Percentiles rank a stretch among this genome's conserved stretches.
Conservation (phyloP, 805 yeast genomes). For the Barnettozyma sucrosica region DNA sequence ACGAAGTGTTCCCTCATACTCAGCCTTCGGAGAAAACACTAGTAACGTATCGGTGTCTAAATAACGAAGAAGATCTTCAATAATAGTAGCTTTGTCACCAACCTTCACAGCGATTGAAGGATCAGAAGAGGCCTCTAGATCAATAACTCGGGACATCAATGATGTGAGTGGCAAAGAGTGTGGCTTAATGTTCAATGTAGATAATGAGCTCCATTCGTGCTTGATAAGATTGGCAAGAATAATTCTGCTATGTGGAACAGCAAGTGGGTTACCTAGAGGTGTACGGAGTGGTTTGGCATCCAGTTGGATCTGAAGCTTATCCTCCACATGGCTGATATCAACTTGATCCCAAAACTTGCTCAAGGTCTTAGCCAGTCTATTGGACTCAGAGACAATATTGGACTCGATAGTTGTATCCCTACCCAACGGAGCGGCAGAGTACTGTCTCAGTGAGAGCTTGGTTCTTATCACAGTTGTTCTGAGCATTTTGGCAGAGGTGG, state of each 20-base stretch:
- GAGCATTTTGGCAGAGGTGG: slow-evolving; percentile 1
- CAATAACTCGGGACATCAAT: slow-evolving; percentile 80
- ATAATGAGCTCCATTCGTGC: slow-evolving; percentile 82
- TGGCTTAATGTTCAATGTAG: slow-evolving; percentile 63
- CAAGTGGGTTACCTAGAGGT: slow-evolving; percentile 68
- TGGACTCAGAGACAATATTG: slow-evolving; percentile 55
- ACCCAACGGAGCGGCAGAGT: slow-evolving; percentile 14
- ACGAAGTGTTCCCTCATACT: slow-evolving; percentile 80
- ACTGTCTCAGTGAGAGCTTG: slow-evolving; percentile 1
- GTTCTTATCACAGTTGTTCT: slow-evolving; percentile 7
- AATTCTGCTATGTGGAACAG: slow-evolving; percentile 53
- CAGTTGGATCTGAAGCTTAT: slow-evolving; percentile 48
- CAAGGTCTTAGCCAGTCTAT: slow-evolving; percentile 61
- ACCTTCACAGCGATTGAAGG: slow-evolving; percentile 52
- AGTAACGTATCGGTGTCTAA: slow-evolving; percentile 92
- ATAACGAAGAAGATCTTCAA: slow-evolving; percentile 63
- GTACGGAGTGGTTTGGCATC: slow-evolving; percentile 78
- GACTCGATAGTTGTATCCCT: slow-evolving; percentile 40
- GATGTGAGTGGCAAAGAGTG: slow-evolving; percentile 85
- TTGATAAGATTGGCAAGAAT: slow-evolving; percentile 68
- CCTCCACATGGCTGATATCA: slow-evolving; percentile 28
- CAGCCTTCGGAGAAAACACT: slow-evolving; percentile 73
- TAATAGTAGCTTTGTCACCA: slow-evolving; percentile 52
- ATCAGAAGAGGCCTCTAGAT: slow-evolving; percentile 43
- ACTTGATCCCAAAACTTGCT: slow-evolving; percentile 81